Conservation (phyloP, 2,329 filamentous ascomycete genomes). For the Fusarium poae region DNA sequence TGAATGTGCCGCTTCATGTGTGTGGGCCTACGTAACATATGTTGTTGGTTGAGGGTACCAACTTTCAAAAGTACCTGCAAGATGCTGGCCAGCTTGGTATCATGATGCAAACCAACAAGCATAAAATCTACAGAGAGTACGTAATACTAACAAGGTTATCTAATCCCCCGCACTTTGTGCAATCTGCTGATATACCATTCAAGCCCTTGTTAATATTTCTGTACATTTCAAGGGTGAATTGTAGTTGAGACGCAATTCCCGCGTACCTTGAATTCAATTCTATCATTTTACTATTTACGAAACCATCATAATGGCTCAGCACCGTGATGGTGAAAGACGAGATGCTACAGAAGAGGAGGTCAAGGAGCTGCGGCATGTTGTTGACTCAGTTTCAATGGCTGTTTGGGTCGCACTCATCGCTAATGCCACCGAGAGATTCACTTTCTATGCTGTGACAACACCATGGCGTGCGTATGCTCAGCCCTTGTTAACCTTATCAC, state of each 20-base stretch:
- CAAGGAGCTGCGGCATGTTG: conserved; percentile 1
- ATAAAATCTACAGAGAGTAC: neutral
- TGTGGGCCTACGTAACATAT: neutral
- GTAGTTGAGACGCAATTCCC: neutral
- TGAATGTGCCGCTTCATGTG: neutral
- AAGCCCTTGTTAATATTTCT: neutral
- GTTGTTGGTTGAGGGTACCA: neutral
- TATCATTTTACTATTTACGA: neutral
- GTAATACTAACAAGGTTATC: neutral
- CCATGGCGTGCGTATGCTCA: neutral
- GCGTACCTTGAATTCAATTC: too few species aligned
- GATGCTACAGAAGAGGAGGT: conserved; percentile 2
- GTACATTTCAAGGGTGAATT: neutral
- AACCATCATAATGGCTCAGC: neutral
- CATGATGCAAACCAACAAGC: neutral
- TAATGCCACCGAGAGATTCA: conserved; percentile 1
- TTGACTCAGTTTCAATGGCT: neutral
- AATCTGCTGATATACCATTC: neutral
- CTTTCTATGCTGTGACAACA: conserved; percentile 6
- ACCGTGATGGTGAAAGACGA: neutral
- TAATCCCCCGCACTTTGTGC: neutral
- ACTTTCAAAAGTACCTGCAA: neutral
- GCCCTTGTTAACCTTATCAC: too few species aligned
- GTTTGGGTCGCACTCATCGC: conserved; percentile 1
- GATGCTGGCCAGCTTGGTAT: neutral